These are phyloP conservation scores for Ganoderma leucocontextum DNA, from an alignment of 1,284 basidiomycete genomes.

Conservation along the genomic window DNA sequence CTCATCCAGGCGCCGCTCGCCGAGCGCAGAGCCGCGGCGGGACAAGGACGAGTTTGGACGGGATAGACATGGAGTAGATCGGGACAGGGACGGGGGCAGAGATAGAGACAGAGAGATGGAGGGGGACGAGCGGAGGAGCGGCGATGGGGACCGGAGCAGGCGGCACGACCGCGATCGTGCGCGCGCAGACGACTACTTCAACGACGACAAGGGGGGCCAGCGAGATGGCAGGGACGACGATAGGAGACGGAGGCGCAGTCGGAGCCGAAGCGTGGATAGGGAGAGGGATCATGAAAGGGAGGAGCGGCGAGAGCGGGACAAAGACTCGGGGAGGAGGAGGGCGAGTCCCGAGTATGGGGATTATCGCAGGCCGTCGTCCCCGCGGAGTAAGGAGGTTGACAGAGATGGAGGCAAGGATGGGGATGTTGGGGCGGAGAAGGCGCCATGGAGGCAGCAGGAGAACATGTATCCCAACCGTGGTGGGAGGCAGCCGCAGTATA, in stretches of 20 bases:
- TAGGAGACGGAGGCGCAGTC: slow-evolving; percentile 28
- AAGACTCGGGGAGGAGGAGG: slow-evolving; percentile 37
- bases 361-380: slow-evolving; percentile 40
- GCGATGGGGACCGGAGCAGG: slow-evolving; percentile 31
- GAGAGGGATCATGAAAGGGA: slow-evolving; percentile 37
- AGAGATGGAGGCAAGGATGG: slow-evolving; percentile 48
- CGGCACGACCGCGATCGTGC: slow-evolving; percentile 35
- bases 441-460: slow-evolving; percentile 55
- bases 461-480: slow-evolving; percentile 57
- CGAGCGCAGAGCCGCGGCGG: slow-evolving; percentile 28
- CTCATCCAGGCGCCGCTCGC: slow-evolving; percentile 27
- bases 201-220: slow-evolving; percentile 23
- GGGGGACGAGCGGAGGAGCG: slow-evolving; percentile 28
- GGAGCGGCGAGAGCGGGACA: slow-evolving; percentile 35
- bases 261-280: slow-evolving; percentile 36
- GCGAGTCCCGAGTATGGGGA: slow-evolving; percentile 45
- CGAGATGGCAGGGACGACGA: slow-evolving; percentile 13
- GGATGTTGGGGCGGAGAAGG: slow-evolving; percentile 41
- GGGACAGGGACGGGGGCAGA: slow-evolving; percentile 26
- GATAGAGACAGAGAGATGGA: slow-evolving; percentile 37
- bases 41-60: slow-evolving; percentile 35
- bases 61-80: slow-evolving; percentile 23
- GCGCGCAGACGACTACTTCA: slow-evolving; percentile 43
- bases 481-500: slow-evolving; percentile 34
- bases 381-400: slow-evolving; percentile 29